Evolutionary conservation across 1,284 basidiomycete species (phyloP), one percentile per base, ranked within the genome.

Genomic region (Lignosus rhinocerotis): DNA sequence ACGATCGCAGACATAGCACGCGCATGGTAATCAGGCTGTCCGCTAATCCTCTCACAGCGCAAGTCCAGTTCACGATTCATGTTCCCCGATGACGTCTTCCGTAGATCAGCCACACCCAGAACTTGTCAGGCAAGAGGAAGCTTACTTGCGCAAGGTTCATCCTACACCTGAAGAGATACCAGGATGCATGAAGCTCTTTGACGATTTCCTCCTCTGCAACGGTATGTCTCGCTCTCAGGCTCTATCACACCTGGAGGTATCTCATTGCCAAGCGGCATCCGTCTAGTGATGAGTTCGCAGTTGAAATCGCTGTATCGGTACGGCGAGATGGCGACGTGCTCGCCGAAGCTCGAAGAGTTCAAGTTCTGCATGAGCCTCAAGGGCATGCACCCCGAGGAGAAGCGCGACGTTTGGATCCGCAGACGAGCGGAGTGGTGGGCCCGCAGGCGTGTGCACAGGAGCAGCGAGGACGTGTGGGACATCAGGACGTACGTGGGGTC

Each of bases 391-490:
- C 84, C 85, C 10, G 93, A 96, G 56, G 84, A 88, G 68, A 85
- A 85, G 68, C 82, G 91, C 30, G 84, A 92, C 54, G 83, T 84
- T 8, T 99, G 94, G 94, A 87, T 98, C 56, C 80, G 80, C 47
- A 80, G 92, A 25, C 81, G 91, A 47, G 96, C 96, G 0, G 93
- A 97, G 70, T 94, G 91, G 90, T 96, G 93, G 92, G 94, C 95
- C 2, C 77, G 80, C 36, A 77, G 92, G 50, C 76, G 94, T 50
- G 71, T 92, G 11, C 80, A 76, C 10, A 86, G 84, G 69, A 94
- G 92, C 72, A 93, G 92, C 59, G 96, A 99, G 76, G 92, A 95
- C 70, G 87, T 99, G 3, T 99, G 96, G 96, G 88, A 93, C 63
- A 79, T 92, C 21, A 77, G 95, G 70, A 84, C 78, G 94, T 94